Conservation (phyloP, 176 grass and related monocot species). For the Musa schizocarpa region DNA sequence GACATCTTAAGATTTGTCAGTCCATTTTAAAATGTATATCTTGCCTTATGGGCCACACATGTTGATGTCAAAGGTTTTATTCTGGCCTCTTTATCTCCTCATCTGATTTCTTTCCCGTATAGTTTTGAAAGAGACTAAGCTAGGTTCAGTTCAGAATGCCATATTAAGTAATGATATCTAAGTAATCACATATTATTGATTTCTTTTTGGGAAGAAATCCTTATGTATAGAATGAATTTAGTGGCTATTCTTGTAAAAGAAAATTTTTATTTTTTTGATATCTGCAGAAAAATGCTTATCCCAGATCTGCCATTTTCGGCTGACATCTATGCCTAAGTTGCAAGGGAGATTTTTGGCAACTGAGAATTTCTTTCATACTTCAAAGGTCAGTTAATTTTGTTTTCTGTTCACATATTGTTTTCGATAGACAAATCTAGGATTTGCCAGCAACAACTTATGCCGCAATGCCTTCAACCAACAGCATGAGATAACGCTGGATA, state of each 20-base stretch:
- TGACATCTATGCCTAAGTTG: constrained; percentile 52
- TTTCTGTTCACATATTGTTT: constrained; percentile 4
- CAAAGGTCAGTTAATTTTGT: constrained; percentile 42
- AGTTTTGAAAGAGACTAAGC: neutral
- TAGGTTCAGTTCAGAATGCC: neutral
- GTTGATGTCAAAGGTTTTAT: neutral
- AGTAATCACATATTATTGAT: neutral
- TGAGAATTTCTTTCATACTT: constrained; percentile 90
- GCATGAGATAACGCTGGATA: too few relatives aligned
- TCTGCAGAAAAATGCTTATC: constrained; percentile 58
- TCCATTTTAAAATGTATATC: neutral
- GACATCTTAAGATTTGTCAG: neutral
- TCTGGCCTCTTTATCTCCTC: neutral
- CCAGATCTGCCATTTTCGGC: constrained; percentile 53
- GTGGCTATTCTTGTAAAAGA: neutral
- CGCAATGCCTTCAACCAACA: too few relatives aligned
- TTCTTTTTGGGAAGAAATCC: neutral
- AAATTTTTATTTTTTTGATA: neutral
- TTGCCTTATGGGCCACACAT: neutral
- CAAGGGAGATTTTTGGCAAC: constrained; percentile 75
- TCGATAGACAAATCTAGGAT: neutral
- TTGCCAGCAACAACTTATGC: neutral
- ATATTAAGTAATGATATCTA: neutral
- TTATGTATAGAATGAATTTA: neutral
- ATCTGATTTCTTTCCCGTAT: neutral